A percentile compares a stretch with the other conserved stretches of the same genome.
Evolutionary conservation across 2,329 filamentous ascomycete genomes (phyloP).

Genomic region (Trichoderma simmonsii): DNA sequence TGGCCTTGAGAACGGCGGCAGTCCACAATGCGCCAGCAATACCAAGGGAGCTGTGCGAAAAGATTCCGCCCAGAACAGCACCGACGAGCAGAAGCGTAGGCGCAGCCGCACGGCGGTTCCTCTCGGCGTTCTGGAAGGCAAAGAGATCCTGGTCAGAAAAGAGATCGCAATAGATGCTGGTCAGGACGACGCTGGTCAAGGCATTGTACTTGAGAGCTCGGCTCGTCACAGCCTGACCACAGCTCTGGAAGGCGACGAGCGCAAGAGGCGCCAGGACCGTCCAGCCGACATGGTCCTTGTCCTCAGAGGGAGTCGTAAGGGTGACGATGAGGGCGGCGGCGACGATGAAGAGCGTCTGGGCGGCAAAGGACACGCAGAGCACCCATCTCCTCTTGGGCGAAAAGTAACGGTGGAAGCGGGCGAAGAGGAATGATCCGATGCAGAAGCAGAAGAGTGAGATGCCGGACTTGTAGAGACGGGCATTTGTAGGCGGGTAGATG

Average conservation of each 20-base stretch:
- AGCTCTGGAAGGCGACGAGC: constrained; percentile 71
- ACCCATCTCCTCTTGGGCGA: constrained; percentile 63
- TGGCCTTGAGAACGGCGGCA: constrained; percentile 54
- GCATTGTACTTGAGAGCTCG: constrained; percentile 66
- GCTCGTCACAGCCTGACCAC: constrained; percentile 74
- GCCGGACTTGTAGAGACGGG: constrained; percentile 55
- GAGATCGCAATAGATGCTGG: constrained; percentile 77
- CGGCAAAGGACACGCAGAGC: constrained; percentile 55
- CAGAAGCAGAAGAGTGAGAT: constrained; percentile 69
- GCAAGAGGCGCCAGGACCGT: constrained; percentile 63
- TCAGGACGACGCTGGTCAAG: constrained; percentile 75
- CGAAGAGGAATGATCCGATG: constrained; percentile 68
- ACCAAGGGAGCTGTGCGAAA: constrained; percentile 47
- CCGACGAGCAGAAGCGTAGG: constrained; percentile 49
- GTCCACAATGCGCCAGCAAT: constrained; percentile 57
- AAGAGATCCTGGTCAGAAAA: constrained; percentile 62
- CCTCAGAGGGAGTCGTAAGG: constrained; percentile 38
- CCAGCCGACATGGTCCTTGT: constrained; percentile 51
- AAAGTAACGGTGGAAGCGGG: constrained; percentile 62
- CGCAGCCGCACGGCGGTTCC: constrained; percentile 50
- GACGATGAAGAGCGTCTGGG: constrained; percentile 50
- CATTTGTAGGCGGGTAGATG: constrained; percentile 27
- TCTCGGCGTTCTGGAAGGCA: constrained; percentile 42
- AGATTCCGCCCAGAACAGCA: constrained; percentile 48
- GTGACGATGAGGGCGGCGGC: constrained; percentile 54